Base-by-base conservation (phyloP, 176 grass and related monocot genomes). In the Rhynchospora tenuis region DNA sequence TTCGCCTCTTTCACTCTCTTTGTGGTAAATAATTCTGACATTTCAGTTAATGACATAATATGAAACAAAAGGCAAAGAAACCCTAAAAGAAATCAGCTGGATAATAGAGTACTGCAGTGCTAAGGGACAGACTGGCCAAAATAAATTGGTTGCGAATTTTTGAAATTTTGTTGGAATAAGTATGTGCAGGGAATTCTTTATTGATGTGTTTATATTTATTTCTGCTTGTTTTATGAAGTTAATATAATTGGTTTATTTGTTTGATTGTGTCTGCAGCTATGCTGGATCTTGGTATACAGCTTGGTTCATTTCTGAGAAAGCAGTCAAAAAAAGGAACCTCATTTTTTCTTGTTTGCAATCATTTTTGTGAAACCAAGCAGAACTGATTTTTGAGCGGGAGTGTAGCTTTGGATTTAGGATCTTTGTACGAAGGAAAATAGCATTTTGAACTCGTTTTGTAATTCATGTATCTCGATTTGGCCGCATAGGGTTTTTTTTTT, bases 1-100 rank as follows among this genome's bases (percentile, higher is more conserved):
- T 99, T 99, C 22, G 91, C 97, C 44, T 99, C 97, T 17, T 91
- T 95, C 86, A 93, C 91, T 58, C 91, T 99, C 75, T 99, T 99
- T 86, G 65, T 99, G 91, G 97, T 99, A 95, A 86, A 78, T 12
- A 45, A 81, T 78, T 51, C 27, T 44, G 17, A 83, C 65, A 24
- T 20, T 83, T 43, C 38, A 67, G 38, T 51, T 81, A 68, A 42
- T 64, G 3, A 61, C 45, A 56, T 17, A 6, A 14, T 38, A 80
- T 73, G 16, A 81, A 13, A 23, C 0, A 16, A 67, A 72, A 48
- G 29, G 45, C 14, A n/a, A 69, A 38, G 12, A 45, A 51, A 51
- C 12, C 6, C 48, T 51, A 72, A 42, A 51, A 9, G 0, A 19
- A 31, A 3, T 56, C 15, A 31, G 73, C 73, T 31, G 24, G 31